Base-by-base conservation (phyloP, 345 rosid species). In the Hibiscus mutabilis region DNA sequence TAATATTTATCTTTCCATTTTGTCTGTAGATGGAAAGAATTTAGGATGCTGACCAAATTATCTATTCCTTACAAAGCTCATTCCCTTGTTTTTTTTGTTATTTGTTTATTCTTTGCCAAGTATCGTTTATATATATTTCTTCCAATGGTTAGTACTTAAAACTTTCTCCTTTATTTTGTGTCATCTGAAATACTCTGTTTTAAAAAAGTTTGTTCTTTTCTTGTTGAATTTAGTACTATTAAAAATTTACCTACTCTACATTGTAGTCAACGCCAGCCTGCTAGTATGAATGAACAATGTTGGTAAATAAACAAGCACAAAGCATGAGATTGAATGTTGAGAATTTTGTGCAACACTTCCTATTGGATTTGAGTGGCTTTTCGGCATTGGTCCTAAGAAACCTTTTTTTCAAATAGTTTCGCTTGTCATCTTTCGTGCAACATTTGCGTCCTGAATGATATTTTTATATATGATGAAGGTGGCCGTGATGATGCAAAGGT, bases 401-500 rank as follows among this genome's bases (percentile, higher is more conserved):
- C 53, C 7, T 24, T 6, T 62, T 65, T 15, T 25, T 66, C 1
- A 47, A 46, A 24, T 25, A 47, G 40, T 66, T 66, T 14, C 35
- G 14, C 53, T 21, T 46, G 8, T 66, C 15, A 25, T 6, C 35
- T 46, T 44, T 66, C 14, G 56, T 47, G 33, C 21, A 15, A 8
- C 8, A 24, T 19, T 24, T 47, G 57, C 40, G 4, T 66, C 40
- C 33, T 21, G 8, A 25, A 25, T 66, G 57, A 5, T 15, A 24
- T 7, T 47, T 25, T 46, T 47, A 3, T 47, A 47, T 25, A 14
- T 71, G 74, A 65, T 82, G 77, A 80, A 96, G 98, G 99, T 79
- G 99, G 97, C 60, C 90, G 81, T 57, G 99, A 96, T 81, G 98
- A 96, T 85, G 86, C 91, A 58, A 96, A 96, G 87, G 70, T 91